Base-by-base conservation (phyloP, 129 eudicot species). In the Sambucus nigra region DNA sequence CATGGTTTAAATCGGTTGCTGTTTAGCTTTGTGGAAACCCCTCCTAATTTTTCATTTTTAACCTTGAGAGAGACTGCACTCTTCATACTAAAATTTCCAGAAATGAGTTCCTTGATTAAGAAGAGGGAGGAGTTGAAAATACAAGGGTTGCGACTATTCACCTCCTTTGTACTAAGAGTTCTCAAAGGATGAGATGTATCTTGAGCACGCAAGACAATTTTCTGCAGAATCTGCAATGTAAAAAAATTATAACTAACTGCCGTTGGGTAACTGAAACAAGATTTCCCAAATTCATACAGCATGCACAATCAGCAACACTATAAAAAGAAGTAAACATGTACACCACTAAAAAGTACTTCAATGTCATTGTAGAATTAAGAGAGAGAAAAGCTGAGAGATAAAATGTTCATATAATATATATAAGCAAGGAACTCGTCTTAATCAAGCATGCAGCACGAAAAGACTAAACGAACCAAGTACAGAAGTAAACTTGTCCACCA, bases 101-200 rank as follows among this genome's bases (percentile, higher is more conserved):
- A 9, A 42, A 15, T 42, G 10, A 56, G 1, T 5, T 39, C 32
- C 21, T 20, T 42, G 20, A 35, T 26, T 35, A 56, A 35, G 2
- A 56, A 19, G 25, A n/a, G 18, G 42, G 7, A 35, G 32, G 5
- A 23, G 41, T 21, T 41, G 49, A 47, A 12, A 31, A 33, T 44
- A 35, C 0, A 51, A 59, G 65, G 25, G 57, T 46, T 59, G 44
- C 28, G 40, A 45, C 41, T 20, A 54, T 21, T 63, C 59, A 89
- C 97, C 94, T 91, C 98, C 72, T 86, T 91, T 45, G 95, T 85
- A 70, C 94, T 85, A 50, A 91, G 95, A 31, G 84, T 85, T 72
- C 95, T 85, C 70, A 61, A 57, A 51, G 82, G 66, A 59, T 73
- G 78, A 65, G 68, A 51, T 53, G 72, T 47, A 66, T 76, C 88